A percentile compares a stretch with the other conserved stretches of the same genome.
Evolutionary conservation across 441 rosid genomes (phyloP).

Genomic region (Aquilaria agallochum): DNA sequence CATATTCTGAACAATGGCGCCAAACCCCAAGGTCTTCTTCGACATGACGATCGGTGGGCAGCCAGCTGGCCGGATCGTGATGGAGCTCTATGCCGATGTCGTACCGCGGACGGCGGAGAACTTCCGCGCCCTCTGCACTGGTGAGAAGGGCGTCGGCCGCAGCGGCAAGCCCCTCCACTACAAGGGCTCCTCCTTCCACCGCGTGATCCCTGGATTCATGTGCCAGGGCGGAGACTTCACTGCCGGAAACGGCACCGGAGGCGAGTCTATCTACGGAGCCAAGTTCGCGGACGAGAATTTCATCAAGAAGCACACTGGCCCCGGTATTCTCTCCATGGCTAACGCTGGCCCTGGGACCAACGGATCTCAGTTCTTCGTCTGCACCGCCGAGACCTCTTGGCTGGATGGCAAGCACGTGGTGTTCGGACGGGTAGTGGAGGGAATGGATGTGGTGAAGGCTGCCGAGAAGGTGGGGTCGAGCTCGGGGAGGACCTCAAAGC

Average conservation of each 20-base stretch:
- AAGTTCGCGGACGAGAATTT: slow-evolving; percentile 88
- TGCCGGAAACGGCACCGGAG: slow-evolving; percentile 82
- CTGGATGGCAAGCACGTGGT: slow-evolving; percentile 91
- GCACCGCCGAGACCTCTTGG: slow-evolving; percentile 64
- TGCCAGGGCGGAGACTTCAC: slow-evolving; percentile 88
- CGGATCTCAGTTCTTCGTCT: slow-evolving; percentile 82
- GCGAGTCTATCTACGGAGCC: slow-evolving; percentile 70
- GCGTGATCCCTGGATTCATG: slow-evolving; percentile 77
- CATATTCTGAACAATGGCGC: slow-evolving; percentile 19
- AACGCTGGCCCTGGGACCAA: slow-evolving; percentile 66
- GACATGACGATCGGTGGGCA: slow-evolving; percentile 62
- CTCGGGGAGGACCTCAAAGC: slow-evolving; percentile 47
- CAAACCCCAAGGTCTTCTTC: slow-evolving; percentile 76
- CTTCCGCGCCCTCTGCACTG: slow-evolving; percentile 88
- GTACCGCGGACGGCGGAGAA: slow-evolving; percentile 75
- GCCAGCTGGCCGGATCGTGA: slow-evolving; percentile 65
- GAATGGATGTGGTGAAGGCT: slow-evolving; percentile 52
- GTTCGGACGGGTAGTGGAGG: slow-evolving; percentile 75
- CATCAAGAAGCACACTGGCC: slow-evolving; percentile 70
- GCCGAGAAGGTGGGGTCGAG: slow-evolving; percentile 66
- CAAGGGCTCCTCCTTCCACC: slow-evolving; percentile 71
- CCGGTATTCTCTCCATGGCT: slow-evolving; percentile 84
- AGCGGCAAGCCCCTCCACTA: slow-evolving; percentile 69
- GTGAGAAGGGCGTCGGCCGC: slow-evolving; percentile 67
- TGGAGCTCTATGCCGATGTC: slow-evolving; percentile 71